phyloP scores from a whole-genome alignment of 257 asterid genomes.

The Jaltomata sinuosa region DNA sequence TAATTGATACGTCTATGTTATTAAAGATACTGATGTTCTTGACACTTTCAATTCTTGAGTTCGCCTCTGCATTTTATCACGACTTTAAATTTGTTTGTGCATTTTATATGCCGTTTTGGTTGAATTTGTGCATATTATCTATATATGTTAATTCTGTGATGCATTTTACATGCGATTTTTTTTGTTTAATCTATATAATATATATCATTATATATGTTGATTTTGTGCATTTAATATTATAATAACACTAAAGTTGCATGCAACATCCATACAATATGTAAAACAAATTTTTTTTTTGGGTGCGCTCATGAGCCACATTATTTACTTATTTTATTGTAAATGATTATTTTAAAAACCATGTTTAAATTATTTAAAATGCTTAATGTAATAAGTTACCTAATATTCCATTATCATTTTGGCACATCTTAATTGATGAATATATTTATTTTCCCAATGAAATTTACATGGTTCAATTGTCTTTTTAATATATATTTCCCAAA shows the following conservation, averaged over 20 bases:
- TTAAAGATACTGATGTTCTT: too few species aligned
- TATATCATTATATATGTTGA: neutral
- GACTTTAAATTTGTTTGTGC: neutral
- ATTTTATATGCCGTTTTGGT: neutral
- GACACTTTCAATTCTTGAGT: too few species aligned
- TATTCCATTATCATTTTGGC: neutral
- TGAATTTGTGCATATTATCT: neutral
- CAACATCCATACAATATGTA: neutral
- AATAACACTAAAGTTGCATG: neutral
- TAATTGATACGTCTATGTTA: too few species aligned
- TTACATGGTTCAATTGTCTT: neutral
- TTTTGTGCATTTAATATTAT: neutral
- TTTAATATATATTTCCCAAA: neutral
- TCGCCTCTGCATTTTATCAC: neutral
- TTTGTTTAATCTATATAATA: neutral
- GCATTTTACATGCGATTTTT: neutral
- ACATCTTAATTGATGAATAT: neutral
- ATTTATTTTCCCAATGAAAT: neutral
- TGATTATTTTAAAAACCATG: neutral
- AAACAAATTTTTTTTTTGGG: neutral
- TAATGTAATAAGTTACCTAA: neutral
- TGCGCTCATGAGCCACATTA: neutral
- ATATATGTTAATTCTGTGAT: neutral
- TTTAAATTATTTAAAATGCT: neutral
- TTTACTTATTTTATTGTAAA: neutral